Conservation (phyloP, 371 early-diverging fungal genomes). For the Conidiobolus incongruus region DNA sequence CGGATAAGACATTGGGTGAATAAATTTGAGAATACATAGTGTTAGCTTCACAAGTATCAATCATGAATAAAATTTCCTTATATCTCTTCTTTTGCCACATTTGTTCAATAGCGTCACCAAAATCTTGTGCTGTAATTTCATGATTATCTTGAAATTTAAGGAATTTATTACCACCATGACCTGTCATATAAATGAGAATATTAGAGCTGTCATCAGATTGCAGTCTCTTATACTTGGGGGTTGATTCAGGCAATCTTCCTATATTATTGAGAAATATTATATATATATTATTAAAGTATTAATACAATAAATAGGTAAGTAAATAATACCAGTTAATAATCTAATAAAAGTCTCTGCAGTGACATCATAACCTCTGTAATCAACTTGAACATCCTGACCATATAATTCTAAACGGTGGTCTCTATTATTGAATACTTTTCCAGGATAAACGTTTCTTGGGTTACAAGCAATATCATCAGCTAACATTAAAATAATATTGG, state of each 20-base stretch:
- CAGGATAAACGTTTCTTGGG: constrained; percentile 76
- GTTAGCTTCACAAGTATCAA: constrained; percentile 94
- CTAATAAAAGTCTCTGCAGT: constrained; percentile 94
- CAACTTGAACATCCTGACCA: constrained; percentile 87
- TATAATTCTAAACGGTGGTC: constrained; percentile 56
- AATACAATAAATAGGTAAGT: too few relatives aligned
- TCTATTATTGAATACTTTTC: constrained; percentile 71
- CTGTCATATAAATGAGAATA: constrained; percentile 89
- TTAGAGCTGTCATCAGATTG: constrained; percentile 85
- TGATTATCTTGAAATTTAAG: constrained; percentile 94
- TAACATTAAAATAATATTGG: constrained; percentile 92
- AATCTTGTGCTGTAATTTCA: constrained; percentile 78
- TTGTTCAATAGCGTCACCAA: constrained; percentile 88
- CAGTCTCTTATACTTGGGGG: constrained; percentile 38
- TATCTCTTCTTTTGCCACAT: constrained; percentile 90
- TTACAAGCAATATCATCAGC: constrained; percentile 96
- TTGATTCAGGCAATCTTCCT: neutral
- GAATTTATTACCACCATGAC: constrained; percentile 95
- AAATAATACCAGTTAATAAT: constrained; percentile 65
- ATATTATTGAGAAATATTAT: too few relatives aligned
- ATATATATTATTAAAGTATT: too few relatives aligned
- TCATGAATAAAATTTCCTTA: constrained; percentile 87
- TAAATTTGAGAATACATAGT: constrained; percentile 79
- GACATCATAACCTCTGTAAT: constrained; percentile 94
- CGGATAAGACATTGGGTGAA: constrained; percentile 77